phyloP scores from a whole-genome alignment of 2,329 filamentous ascomycete species.

The Magnaporthales sp. region DNA sequence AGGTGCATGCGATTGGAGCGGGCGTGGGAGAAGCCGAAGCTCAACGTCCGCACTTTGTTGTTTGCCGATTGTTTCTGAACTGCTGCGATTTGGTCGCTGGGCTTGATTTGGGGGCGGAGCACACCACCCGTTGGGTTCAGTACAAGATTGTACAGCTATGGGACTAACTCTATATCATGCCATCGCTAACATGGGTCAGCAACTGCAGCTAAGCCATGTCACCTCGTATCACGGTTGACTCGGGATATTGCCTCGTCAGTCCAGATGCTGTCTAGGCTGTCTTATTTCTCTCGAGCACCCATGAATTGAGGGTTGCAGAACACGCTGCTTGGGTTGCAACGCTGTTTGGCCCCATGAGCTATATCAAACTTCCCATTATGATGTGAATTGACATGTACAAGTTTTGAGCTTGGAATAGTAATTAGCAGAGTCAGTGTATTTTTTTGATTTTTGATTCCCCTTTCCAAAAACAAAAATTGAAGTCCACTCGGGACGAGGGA shows the following conservation, averaged over 20 bases:
- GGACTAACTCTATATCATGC: too few species aligned
- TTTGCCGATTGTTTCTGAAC: neutral
- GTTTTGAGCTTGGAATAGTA: neutral
- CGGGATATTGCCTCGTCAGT: neutral
- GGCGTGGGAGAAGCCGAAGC: slow-evolving; percentile 4
- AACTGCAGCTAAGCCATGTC: neutral
- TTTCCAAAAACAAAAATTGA: neutral
- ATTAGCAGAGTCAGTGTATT: neutral
- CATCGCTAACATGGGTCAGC: too few species aligned
- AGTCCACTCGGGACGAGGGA: neutral
- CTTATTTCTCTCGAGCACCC: neutral
- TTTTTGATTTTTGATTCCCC: neutral
- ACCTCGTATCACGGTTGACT: neutral
- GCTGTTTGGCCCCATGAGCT: neutral
- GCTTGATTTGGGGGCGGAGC: too few species aligned
- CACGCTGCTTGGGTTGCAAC: neutral
- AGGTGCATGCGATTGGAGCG: neutral
- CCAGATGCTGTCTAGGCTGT: neutral
- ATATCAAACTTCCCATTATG: neutral
- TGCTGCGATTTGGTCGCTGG: too few species aligned
- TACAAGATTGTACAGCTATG: too few species aligned
- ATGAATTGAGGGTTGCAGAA: neutral
- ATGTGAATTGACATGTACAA: too few species aligned
- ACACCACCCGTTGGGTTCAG: too few species aligned
- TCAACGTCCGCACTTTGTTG: neutral